Base-by-base conservation (phyloP, 495 filamentous ascomycete genomes). In the Entonaema liquescens region DNA sequence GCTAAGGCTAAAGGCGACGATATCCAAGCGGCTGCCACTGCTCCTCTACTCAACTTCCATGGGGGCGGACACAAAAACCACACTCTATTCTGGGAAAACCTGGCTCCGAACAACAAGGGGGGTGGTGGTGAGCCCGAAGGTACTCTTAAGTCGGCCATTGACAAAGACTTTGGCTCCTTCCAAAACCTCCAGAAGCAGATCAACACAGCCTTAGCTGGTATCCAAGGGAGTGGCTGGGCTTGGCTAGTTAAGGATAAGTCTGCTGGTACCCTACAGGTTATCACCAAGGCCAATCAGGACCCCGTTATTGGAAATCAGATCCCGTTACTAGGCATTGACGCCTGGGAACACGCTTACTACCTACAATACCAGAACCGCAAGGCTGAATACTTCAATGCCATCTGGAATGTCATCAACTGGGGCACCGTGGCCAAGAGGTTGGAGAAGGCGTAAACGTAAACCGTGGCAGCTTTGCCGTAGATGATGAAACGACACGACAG, bases 11-110 rank as follows among this genome's bases (percentile, higher is more conserved):
- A 83, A 68, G 80, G 84, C 50, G 85, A 93, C 80, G 84, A 89
- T 65, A 76, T 87, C 35, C 83, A 89, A 38, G 90, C 93, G 71
- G 94, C 97, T 73, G 86, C 91, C 8, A 82, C 96, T 44, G 93
- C 94, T 76, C 91, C 94, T 0, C 78, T 92, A 62, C 90, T 99
- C 84, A 98, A 96, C 87, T 99, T 99, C 88, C 89, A 99, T 83
- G 95, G 96, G 58, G 95, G 94, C 72, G 95, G 95, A 52, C 95
- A 98, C 83, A 79, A 95, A 76, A 98, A 98, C 85, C 95, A 98
- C 86, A 87, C 87, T 25, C 88, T 98, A 44, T 98, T 98, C 88
- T 98, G 95, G 95, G 93, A 98, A 86, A 98, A 98, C 86, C 85
- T 98, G 52, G 91, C 93, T 13, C 95, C 94, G 25, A 91, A 90